Base-by-base conservation (phyloP, 1,284 basidiomycete species). In the Cerioporus squamosus region DNA sequence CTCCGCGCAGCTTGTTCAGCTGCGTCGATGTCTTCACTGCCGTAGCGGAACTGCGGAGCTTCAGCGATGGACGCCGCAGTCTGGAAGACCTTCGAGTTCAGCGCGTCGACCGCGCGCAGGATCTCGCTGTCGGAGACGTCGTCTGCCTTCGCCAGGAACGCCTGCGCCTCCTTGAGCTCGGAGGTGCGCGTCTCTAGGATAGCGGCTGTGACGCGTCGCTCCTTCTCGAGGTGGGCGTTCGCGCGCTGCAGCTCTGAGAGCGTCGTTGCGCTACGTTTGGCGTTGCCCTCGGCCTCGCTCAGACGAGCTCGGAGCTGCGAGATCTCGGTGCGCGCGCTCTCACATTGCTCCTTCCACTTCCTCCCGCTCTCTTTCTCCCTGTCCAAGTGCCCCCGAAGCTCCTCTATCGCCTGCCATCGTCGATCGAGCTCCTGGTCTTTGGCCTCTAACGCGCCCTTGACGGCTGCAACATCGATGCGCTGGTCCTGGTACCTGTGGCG, bases 71-170 rank as follows among this genome's bases (percentile, higher is more conserved):
- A 73, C 7, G 79, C 78, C 0, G 81, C 74, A 6, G 75, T 77
- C 61, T 84, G 82, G 59, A 79, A 71, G 45, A 85, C 79, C 65
- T 83, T 81, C 26, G 71, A 64, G 62, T 85, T 83, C 64, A 85
- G 69, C 2, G 65, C 70, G 46, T 80, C 74, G 53, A 85, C 65
- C 59, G 80, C 72, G 1, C 69, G 60, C 31, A 81, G 75, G 38
- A 84, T 77, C 33, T 85, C 82, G 2, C 75, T 76, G 3, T 76
- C 79, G 0, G 82, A 78, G 39, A 79, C 67, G 17, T 72, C 61
- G 58, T 84, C 81, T 17, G 75, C 72, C 57, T 78, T 81, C 10
- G 76, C 75, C 65, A 83, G 70, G 70, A 77, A 83, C 33, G 70
- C 67, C 55, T 81, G 76, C 0, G 81, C 77, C 7, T 74, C 78